Evolutionary conservation across 768 basidiomycete genomes (phyloP).

Genomic region (Serendipita sp.): DNA sequence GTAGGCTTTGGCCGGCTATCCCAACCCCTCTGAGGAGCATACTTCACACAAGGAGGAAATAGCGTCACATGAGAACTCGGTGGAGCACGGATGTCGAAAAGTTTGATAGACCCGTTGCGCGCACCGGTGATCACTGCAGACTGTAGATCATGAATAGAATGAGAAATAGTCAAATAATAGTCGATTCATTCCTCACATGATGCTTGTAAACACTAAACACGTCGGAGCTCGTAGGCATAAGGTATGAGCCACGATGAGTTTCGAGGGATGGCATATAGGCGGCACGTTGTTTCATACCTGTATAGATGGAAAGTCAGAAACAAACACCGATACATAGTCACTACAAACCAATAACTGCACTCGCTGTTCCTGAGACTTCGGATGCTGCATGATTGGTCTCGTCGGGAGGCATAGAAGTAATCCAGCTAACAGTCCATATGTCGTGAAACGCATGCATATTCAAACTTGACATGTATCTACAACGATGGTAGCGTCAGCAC

Average conservation of each 20-base stretch:
- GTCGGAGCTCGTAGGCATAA: constrained; percentile 2
- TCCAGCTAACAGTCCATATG: background rate
- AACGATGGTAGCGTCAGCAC: background rate
- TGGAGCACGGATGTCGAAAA: background rate
- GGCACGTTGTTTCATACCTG: constrained; percentile 3
- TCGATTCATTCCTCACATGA: background rate
- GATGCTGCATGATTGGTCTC: background rate
- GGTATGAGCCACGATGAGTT: background rate
- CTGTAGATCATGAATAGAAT: background rate
- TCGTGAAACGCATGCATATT: constrained; percentile 2
- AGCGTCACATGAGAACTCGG: background rate
- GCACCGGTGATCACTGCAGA: background rate
- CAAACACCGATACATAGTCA: background rate
- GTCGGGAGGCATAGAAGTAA: background rate
- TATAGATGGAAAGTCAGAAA: background rate
- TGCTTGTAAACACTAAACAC: background rate
- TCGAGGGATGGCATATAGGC: constrained; percentile 4
- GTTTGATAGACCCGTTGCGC: background rate
- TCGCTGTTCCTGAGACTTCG: background rate
- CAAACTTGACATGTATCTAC: background rate
- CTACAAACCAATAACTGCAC: background rate
- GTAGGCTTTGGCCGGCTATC: background rate
- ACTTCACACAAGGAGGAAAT: background rate
- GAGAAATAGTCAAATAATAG: background rate
- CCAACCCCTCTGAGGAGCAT: background rate